Conservation (phyloP, 768 basidiomycete species). For the Mycena rebaudengoi region DNA sequence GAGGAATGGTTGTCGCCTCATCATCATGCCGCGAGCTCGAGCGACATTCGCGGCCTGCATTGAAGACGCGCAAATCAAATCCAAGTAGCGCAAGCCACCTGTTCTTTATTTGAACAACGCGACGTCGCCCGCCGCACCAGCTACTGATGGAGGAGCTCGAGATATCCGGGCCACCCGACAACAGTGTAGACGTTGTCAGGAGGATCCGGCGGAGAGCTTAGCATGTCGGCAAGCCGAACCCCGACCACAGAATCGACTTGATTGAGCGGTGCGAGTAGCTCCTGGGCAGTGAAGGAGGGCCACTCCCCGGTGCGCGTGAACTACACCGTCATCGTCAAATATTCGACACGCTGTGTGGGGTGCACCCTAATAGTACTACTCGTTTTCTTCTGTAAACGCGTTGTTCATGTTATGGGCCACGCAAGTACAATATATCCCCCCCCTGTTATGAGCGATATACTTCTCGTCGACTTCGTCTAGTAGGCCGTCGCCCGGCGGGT, state of each 20-base stretch:
- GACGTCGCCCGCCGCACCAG: background rate
- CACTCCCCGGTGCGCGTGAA: background rate
- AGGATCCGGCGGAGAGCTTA: background rate
- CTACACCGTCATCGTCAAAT: background rate
- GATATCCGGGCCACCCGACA: background rate
- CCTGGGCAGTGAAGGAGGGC: background rate
- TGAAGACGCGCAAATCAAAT: background rate
- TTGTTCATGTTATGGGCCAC: no score
- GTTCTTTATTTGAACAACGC: background rate
- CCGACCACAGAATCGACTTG: background rate
- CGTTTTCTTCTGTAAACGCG: no score
- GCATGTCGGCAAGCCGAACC: background rate
- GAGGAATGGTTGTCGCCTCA: background rate
- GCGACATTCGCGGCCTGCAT: background rate
- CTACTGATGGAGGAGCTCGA: background rate
- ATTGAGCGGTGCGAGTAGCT: background rate
- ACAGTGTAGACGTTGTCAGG: background rate
- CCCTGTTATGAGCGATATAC: no score
- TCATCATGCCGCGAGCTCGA: background rate
- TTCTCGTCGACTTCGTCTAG: no score
- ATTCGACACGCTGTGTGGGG: background rate
- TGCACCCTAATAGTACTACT: no score
- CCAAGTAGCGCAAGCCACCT: background rate
- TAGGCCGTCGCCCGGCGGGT: no score
- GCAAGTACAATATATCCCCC: no score